Base-by-base conservation (phyloP, 2,329 filamentous ascomycete species). In the Pseudocercospora fijiensis region DNA sequence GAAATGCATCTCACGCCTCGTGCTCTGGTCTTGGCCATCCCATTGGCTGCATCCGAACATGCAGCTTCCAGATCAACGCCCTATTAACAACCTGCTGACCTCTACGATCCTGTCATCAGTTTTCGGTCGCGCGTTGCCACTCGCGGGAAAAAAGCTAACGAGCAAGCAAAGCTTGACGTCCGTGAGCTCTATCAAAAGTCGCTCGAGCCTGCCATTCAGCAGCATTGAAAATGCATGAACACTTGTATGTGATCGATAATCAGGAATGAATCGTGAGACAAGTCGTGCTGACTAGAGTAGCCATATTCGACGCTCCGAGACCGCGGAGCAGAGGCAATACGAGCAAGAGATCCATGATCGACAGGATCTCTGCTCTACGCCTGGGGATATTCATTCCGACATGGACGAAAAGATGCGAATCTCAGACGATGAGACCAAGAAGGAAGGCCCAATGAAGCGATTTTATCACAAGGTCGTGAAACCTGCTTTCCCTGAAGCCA, bases 401-500 rank as follows among this genome's bases (percentile, higher is more conserved):
- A 45, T 64, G 5, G 60, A 67, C 7, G 49, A 28, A n/a, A 66
- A 66, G 60, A 66, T 67, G 63, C n/a, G 9, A 4, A 22, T 58
- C 26, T 41, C 53, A 4, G 33, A 41, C 7, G 33, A 58, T 11
- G 43, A 49, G 26, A 58, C 62, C 28, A 58, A 65, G n/a, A 66
- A 57, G 52, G 60, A 30, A 68, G 69, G 60, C 13, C 58, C 26
- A 51, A 30, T 67, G 52, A 65, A 66, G 49, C 59, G 53, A 18
- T 71, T 70, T 33, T 73, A 67, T 58, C 63, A 69, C 53, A 70
- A 67, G 51, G 63, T 66, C 43, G 53, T 71, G 61, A 70, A 67
- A 56, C 65, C 68, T 3, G 67, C 68, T 10, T 72, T 72, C 49
- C 71, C 69, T n/a, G 70, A 72, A 60, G 70, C 70, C 51, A 72